Percentiles rank a stretch among this genome's conserved stretches.
These are phyloP conservation scores for Penicillium sp. DNA, from an alignment of 2,329 filamentous ascomycete genomes.

Conservation along the genomic window DNA sequence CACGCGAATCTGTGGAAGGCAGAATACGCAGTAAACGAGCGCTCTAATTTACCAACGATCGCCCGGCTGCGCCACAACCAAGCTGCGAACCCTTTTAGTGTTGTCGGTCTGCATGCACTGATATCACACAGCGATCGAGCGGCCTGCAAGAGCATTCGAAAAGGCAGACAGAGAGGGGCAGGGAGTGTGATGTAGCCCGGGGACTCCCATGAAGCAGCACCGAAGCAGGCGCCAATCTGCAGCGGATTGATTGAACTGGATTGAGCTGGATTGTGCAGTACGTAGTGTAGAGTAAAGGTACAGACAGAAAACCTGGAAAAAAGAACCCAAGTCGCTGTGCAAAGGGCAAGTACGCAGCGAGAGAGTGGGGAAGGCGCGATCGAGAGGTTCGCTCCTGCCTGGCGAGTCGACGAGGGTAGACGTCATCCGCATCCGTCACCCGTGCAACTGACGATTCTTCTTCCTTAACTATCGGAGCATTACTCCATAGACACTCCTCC, in stretches of 20 bases:
- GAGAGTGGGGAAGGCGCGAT: neutral
- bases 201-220: no score
- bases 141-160: no score
- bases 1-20: neutral
- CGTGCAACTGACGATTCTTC: slow-evolving; percentile 9
- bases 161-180: no score
- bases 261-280: no score
- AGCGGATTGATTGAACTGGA: no score
- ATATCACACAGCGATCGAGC: no score
- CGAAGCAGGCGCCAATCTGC: no score
- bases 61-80: neutral
- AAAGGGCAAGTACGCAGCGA: no score
- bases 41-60: neutral
- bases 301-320: neutral
- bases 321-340: no score
- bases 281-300: no score
- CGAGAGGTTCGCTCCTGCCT: neutral
- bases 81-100: neutral
- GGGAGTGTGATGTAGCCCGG: no score
- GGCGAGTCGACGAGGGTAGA: slow-evolving; percentile 24
- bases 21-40: neutral
- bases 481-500: neutral
- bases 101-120: no score
- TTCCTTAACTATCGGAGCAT: slow-evolving; percentile 1
- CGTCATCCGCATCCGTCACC: slow-evolving; percentile 31